Evolutionary conservation across 768 basidiomycete genomes (phyloP), one percentile per base, ranked within the genome.

Genomic region (Lactarius sanguifluus): DNA sequence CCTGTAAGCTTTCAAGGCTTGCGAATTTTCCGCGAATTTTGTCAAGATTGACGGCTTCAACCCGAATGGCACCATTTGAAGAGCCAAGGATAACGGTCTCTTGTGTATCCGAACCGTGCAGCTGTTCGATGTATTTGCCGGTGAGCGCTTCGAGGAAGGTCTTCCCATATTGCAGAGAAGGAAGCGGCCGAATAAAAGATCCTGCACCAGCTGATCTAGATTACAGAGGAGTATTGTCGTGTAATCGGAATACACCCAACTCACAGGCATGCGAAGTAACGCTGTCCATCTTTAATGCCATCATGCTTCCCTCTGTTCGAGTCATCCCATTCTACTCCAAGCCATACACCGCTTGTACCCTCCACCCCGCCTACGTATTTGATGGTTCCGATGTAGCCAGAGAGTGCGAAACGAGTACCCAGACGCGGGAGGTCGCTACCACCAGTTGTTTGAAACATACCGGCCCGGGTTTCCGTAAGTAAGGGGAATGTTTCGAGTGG

Each of bases 301-400:
- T 90, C 86, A 75, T 98, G 95, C 75, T 91, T 96, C 32, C 96
- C 96, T 64, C 94, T 85, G 9, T 75, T 66, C 23, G 87, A 83
- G 72, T 94, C 88, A 73, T 98, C 96, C 92, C 96, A 98, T 78
- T 98, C 96, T 57, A 98, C 84, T n/a, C 96, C 96, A n/a, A 95
- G 81, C 96, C 96, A 98, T 15, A 76, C 71, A 4, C 91, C 92
- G 3, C 77, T 72, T 0, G 91, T 86, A 16, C 82, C 82, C 20
- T 84, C 78, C 23, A 96, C 86, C 1, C 75, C 69, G 2, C 94
- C 94, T 16, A 83, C 76, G 72, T 83, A 95, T 76, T 77, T 85
- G 68, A 96, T 76, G 5, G 91, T 93, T 2, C 90, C 93, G 54
- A 83, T 73, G 71, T 86, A 74, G 23, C 81, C 84, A 61, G 80